These are phyloP conservation scores for Bocquillonia castaneifolia DNA, from an alignment of 441 rosid species.

Conservation along the genomic window DNA sequence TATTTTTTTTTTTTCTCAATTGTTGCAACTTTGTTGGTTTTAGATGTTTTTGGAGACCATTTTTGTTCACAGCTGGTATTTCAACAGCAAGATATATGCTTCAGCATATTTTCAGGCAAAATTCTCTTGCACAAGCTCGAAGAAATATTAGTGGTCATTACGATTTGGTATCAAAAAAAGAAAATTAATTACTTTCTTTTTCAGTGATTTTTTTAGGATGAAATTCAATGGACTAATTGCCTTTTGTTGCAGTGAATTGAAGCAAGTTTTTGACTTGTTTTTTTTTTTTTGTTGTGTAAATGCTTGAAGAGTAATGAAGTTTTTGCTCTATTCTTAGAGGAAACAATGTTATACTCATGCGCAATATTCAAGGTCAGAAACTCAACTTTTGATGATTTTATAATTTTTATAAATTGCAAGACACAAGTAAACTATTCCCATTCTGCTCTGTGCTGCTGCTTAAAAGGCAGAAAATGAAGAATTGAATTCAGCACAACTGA, in stretches of 20 bases:
- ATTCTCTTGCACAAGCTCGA: slow-evolving; percentile 86
- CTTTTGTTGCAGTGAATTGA: too few relatives aligned
- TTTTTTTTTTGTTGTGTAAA: too few relatives aligned
- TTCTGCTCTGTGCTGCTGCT: background rate
- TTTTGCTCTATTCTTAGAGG: slow-evolving; percentile 75
- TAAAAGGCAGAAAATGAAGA: slow-evolving; percentile 54
- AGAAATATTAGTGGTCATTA: slow-evolving; percentile 85
- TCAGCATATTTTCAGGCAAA: slow-evolving; percentile 57
- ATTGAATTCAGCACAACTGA: slow-evolving; percentile 59
- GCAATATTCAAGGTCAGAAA: slow-evolving; percentile 72
- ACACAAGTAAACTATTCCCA: background rate
- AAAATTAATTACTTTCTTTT: background rate
- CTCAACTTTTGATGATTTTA: background rate
- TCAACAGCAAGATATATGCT: slow-evolving; percentile 67
- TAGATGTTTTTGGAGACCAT: slow-evolving; percentile 96
- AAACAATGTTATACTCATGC: slow-evolving; percentile 84
- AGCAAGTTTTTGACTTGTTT: too few relatives aligned
- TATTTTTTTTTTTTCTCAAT: background rate
- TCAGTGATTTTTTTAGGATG: too few relatives aligned
- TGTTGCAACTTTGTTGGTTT: too few relatives aligned
- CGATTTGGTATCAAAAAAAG: slow-evolving; percentile 59
- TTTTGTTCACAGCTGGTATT: slow-evolving; percentile 61
- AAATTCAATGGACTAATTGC: too few relatives aligned
- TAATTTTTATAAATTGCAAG: too few relatives aligned
- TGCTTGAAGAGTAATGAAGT: slow-evolving; percentile 67